Base-by-base conservation (phyloP, 352 stramenopile species). In the Phytopythium litorale region DNA sequence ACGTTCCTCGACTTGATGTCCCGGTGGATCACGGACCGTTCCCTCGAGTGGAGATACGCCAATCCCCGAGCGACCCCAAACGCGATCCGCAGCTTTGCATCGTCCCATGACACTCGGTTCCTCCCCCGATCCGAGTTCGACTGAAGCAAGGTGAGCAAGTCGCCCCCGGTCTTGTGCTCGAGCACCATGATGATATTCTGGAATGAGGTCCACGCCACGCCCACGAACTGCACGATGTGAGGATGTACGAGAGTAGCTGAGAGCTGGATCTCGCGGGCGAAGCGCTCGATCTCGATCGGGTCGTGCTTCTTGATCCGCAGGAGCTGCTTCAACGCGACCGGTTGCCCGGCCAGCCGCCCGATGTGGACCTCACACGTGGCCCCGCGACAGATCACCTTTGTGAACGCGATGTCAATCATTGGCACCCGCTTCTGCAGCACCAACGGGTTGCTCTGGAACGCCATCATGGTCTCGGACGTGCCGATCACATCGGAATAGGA, bases 131-230 rank as follows among this genome's bases (percentile, higher is more conserved):
- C 28, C n/a, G 43, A 21, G 18, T 23, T 21, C 15, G 23, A 12
- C 2, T 54, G 21, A 13, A 58, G 33, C 21, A 40, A 30, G 68
- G 58, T 7, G 71, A 28, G 73, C 21, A 88, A 56, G 53, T 87
- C 76, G 15, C 79, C 75, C 13, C 77, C 75, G 12, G 65, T 61
- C 12, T 76, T 67, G 50, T 77, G 68, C 48, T 87, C 76, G 48
- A 81, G 72, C 38, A 84, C 64, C 49, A 78, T 71, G 25, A 78
- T 66, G 16, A 85, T 56, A 40, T 85, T 81, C 54, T 84, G 76
- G 56, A 88, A 84, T 5, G 72, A 81, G 40, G 78, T 82, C 77
- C 79, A 91, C 15, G 79, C 78, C 61, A 86, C 74, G 6, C 77
- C 81, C 11, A 84, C 45, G 23, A 89, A 65, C n/a, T 62, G 63